Conservation (phyloP, 75 land plant genomes). For the Cryptomeria japonica region DNA sequence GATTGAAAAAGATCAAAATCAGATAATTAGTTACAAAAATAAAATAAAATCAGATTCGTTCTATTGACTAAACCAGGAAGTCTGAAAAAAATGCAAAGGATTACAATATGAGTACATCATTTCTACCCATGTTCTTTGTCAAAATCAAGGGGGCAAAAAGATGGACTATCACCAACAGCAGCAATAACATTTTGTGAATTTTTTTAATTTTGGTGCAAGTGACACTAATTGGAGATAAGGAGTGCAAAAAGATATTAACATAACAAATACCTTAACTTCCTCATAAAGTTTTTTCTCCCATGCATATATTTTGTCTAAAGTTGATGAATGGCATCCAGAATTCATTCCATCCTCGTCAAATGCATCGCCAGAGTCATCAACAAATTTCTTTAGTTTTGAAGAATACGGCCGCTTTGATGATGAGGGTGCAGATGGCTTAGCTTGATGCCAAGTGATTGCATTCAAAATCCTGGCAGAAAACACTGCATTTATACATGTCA, state of each 20-base stretch:
- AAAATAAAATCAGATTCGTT: too few relatives aligned
- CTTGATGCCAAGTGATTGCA: slow-evolving; percentile 23
- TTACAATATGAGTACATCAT: not conserved
- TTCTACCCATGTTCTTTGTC: not conserved
- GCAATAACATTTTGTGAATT: not conserved
- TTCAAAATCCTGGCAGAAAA: slow-evolving; percentile 26
- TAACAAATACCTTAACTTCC: slow-evolving; percentile 81
- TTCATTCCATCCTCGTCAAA: slow-evolving; percentile 46
- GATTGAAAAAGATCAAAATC: not conserved
- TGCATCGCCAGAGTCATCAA: slow-evolving; percentile 13
- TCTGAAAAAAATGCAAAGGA: too few relatives aligned
- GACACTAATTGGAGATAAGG: not conserved
- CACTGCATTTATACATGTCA: slow-evolving; percentile 11
- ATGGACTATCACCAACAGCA: not conserved
- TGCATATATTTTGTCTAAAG: slow-evolving; percentile 73
- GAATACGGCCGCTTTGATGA: slow-evolving; percentile 9
- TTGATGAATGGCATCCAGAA: slow-evolving; percentile 61
- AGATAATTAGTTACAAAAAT: too few relatives aligned
- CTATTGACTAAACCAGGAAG: not conserved
- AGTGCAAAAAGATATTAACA: not conserved
- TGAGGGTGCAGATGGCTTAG: slow-evolving; percentile 19
- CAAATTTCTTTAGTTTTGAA: not conserved
- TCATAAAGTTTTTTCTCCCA: slow-evolving; percentile 96
- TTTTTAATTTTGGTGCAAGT: not conserved
- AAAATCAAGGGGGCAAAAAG: too few relatives aligned